Conservation (phyloP, 176 grass and related monocot species). For the Neostapfia colusana region DNA sequence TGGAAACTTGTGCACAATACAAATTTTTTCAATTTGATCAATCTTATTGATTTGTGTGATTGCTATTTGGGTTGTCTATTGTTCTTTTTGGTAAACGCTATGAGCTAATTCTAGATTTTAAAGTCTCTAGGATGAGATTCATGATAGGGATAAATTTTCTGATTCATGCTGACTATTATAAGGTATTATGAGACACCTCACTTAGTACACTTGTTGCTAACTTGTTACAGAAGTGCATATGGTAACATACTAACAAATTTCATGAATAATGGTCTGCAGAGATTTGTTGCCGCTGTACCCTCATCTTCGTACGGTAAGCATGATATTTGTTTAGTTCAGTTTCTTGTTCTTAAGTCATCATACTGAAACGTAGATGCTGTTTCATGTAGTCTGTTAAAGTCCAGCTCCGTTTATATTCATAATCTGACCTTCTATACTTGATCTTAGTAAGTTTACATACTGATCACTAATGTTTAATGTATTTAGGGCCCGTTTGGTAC, state of each 20-base stretch:
- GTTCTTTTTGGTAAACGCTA: slow-evolving; percentile 13
- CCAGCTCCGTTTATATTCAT: slow-evolving; percentile 2
- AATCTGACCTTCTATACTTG: neutral
- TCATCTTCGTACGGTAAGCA: slow-evolving; percentile 75
- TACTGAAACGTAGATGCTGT: neutral
- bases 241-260: slow-evolving; percentile 35
- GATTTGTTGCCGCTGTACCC: slow-evolving; percentile 80
- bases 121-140: slow-evolving; percentile 84
- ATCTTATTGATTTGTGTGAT: neutral
- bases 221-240: slow-evolving; percentile 22
- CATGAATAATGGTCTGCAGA: slow-evolving; percentile 52
- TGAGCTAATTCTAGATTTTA: slow-evolving; percentile 23
- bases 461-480: slow-evolving; percentile 22
- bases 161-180: slow-evolving; percentile 94
- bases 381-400: neutral
- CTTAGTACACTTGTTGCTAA: slow-evolving; percentile 14
- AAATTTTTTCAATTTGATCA: neutral
- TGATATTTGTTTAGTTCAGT: slow-evolving; percentile 11
- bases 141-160: slow-evolving; percentile 98
- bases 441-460: slow-evolving; percentile 3
- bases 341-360: slow-evolving; percentile 51
- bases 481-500: too few species aligned
- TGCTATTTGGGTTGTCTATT: slow-evolving; percentile 14
- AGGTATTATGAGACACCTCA: slow-evolving; percentile 52
- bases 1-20: neutral